These are phyloP conservation scores for Podospora pseudocomata DNA, from an alignment of 495 filamentous ascomycete genomes.

Conservation along the genomic window DNA sequence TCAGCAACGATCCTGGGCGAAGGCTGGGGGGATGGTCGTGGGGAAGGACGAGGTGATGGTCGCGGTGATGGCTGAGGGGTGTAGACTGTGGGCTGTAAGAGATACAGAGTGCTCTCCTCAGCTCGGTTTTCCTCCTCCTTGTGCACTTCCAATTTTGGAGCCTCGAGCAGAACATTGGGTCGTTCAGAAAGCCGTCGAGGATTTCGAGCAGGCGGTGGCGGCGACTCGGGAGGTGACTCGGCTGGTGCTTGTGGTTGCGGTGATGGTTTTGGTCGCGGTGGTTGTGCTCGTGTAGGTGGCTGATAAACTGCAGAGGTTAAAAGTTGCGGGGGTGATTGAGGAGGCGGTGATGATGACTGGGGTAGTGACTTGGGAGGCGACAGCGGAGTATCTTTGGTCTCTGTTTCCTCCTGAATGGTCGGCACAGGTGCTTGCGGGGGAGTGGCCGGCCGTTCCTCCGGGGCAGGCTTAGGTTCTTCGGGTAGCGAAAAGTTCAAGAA, in stretches of 20 bases:
- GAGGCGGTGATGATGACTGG: not conserved
- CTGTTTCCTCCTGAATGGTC: not conserved
- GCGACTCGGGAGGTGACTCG: slow-evolving; percentile 5
- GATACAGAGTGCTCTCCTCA: slow-evolving; percentile 39
- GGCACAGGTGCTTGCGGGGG: not conserved
- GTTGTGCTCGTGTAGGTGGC: not conserved
- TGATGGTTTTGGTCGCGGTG: not conserved
- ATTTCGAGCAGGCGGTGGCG: slow-evolving; percentile 29
- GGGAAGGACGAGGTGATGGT: slow-evolving; percentile 47
- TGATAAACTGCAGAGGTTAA: not conserved
- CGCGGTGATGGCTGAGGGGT: slow-evolving; percentile 48
- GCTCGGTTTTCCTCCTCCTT: slow-evolving; percentile 20
- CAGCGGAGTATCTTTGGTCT: not conserved
- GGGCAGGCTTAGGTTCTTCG: not conserved
- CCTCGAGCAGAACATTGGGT: slow-evolving; percentile 18
- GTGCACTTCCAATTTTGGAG: slow-evolving; percentile 16
- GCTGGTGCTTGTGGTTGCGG: slow-evolving; percentile 1
- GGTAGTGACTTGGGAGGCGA: not conserved
- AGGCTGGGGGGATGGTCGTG: slow-evolving; percentile 46
- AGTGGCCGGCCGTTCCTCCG: slow-evolving; percentile 1
- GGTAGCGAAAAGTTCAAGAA: slow-evolving; percentile 23
- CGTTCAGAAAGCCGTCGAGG: slow-evolving; percentile 30
- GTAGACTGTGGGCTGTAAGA: slow-evolving; percentile 53
- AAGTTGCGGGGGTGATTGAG: not conserved
- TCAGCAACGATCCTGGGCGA: slow-evolving; percentile 36